These are phyloP conservation scores for Neonectria hederae DNA, from an alignment of 2,329 filamentous ascomycete species.

Conservation along the genomic window DNA sequence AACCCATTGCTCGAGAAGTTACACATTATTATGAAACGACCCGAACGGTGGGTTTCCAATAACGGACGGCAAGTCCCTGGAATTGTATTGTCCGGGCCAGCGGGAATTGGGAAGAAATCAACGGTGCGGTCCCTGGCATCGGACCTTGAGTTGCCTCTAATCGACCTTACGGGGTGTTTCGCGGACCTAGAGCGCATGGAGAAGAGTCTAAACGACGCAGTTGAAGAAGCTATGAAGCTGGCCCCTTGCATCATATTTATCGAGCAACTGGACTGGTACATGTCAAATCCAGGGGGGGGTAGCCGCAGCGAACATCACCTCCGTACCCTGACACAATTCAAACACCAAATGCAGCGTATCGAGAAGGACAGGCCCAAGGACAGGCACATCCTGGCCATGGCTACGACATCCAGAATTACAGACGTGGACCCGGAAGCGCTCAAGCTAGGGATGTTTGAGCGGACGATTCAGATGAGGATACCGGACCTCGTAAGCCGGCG, in stretches of 20 bases:
- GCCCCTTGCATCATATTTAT: constrained; percentile 93
- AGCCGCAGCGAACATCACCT: constrained; percentile 91
- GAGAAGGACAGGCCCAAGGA: constrained; percentile 73
- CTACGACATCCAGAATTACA: constrained; percentile 89
- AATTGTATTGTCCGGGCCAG: constrained; percentile 80
- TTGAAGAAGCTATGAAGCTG: constrained; percentile 83
- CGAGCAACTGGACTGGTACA: constrained; percentile 85
- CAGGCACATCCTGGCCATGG: constrained; percentile 87
- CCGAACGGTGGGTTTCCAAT: constrained; percentile 30
- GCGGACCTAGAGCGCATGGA: constrained; percentile 52
- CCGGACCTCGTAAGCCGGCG: constrained; percentile 82
- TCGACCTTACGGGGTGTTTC: constrained; percentile 59
- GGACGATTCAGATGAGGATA: constrained; percentile 86
- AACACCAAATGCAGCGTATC: constrained; percentile 87
- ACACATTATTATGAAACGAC: constrained; percentile 30
- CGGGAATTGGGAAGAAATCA: constrained; percentile 83
- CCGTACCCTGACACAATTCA: constrained; percentile 82
- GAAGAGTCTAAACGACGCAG: constrained; percentile 51
- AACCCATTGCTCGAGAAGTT: constrained; percentile 32
- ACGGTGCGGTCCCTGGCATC: constrained; percentile 79
- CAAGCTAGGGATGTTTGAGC: constrained; percentile 80
- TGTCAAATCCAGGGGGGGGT: constrained; percentile 81
- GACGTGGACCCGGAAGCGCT: constrained; percentile 83
- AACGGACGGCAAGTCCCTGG: constrained; percentile 52
- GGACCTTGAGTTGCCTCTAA: constrained; percentile 76